Conservation (phyloP, 345 rosid species). For the Lepidium africanum region DNA sequence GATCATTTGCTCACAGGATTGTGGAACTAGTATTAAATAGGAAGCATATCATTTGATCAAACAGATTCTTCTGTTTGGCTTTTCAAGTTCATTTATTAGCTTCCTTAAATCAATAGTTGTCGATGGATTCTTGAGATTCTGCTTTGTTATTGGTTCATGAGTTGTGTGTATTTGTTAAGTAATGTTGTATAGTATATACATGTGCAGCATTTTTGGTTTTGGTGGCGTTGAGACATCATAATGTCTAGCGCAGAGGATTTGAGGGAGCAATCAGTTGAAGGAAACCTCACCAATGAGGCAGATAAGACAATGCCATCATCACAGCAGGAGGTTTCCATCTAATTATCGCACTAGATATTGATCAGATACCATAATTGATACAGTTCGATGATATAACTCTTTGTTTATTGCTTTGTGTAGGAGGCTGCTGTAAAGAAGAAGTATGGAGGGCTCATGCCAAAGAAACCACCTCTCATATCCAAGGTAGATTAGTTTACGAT, state of each 20-base stretch:
- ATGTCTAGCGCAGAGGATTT: slow-evolving; percentile 48
- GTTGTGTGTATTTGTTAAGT: background rate
- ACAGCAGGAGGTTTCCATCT: slow-evolving; percentile 51
- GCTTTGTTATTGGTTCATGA: background rate
- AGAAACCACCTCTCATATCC: slow-evolving; percentile 98
- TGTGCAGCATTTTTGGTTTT: slow-evolving; percentile 21
- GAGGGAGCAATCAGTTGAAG: slow-evolving; percentile 45
- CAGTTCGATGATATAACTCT: background rate
- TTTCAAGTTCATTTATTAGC: background rate
- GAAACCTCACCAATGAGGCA: slow-evolving; percentile 32
- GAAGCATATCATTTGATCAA: background rate
- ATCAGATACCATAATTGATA: background rate
- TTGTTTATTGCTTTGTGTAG: slow-evolving; percentile 32
- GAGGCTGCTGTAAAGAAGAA: slow-evolving; percentile 72
- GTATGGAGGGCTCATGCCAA: slow-evolving; percentile 93
- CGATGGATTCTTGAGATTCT: background rate
- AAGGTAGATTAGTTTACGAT: slow-evolving; percentile 41
- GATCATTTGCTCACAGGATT: background rate
- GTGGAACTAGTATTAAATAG: background rate
- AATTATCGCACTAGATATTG: background rate
- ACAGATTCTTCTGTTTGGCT: background rate
- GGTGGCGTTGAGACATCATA: slow-evolving; percentile 27
- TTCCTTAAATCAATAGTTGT: background rate
- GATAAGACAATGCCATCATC: slow-evolving; percentile 49
- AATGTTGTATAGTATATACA: background rate